A percentile compares a stretch with the other conserved stretches of the same genome.
Conservation (phyloP, 495 filamentous ascomycete species). For the Annulohypoxylon nitens region DNA sequence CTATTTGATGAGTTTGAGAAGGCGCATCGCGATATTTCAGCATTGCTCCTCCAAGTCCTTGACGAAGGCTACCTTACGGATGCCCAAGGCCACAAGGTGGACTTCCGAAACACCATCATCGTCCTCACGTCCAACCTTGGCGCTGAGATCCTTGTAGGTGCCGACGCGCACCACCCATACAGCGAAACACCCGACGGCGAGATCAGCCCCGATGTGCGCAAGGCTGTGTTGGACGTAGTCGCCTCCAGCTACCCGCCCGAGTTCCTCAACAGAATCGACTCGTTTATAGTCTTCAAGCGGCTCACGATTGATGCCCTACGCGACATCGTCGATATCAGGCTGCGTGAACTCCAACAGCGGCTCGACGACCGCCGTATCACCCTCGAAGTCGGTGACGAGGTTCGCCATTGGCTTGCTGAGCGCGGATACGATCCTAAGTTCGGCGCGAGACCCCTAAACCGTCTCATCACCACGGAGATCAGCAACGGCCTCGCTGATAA, state of each 20-base stretch:
- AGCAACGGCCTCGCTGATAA: constrained; percentile 89
- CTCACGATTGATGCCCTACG: constrained; percentile 81
- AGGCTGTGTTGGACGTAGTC: constrained; percentile 91
- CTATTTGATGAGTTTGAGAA: constrained; percentile 99
- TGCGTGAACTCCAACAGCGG: constrained; percentile 85
- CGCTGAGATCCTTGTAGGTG: constrained; percentile 76
- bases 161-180: constrained; percentile 67
- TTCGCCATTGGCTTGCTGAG: constrained; percentile 87
- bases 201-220: constrained; percentile 75
- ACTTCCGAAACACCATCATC: constrained; percentile 96
- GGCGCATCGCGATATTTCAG: constrained; percentile 93
- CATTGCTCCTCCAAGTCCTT: constrained; percentile 92
- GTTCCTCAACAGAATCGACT: constrained; percentile 96
- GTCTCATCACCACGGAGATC: constrained; percentile 88
- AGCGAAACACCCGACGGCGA: constrained; percentile 71
- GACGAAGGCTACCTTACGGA: constrained; percentile 98
- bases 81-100: constrained; percentile 93
- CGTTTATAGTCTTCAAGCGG: constrained; percentile 94
- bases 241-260: constrained; percentile 83
- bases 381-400: constrained; percentile 75
- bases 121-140: constrained; percentile 96
- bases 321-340: constrained; percentile 93
- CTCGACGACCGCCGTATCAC: constrained; percentile 88
- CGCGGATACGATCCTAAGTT: constrained; percentile 91
- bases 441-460: constrained; percentile 92